Evolutionary conservation across 345 rosid genomes (phyloP).

Genomic region (Gossypium anomalum): DNA sequence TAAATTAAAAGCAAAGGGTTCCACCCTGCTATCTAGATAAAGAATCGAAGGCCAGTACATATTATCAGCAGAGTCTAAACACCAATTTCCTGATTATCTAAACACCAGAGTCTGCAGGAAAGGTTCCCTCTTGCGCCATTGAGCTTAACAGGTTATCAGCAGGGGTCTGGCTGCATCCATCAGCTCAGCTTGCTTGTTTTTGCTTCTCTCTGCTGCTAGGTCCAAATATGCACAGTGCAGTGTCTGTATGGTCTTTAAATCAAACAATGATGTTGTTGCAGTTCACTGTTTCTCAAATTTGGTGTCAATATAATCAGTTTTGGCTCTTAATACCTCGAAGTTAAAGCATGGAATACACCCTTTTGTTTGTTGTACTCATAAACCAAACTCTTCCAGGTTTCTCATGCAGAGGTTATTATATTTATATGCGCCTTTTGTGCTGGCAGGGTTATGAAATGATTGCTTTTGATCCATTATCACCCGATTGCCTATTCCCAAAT

Average conservation of each 20-base stretch:
- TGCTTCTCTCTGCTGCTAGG: background rate
- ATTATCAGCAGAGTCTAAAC: too few species aligned
- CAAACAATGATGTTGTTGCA: background rate
- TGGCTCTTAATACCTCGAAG: too few species aligned
- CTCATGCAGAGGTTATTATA: background rate
- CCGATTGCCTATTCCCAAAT: too few species aligned
- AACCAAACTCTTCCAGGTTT: background rate
- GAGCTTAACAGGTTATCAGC: background rate
- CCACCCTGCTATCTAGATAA: constrained; percentile 39
- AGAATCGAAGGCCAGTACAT: background rate
- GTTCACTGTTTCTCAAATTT: background rate
- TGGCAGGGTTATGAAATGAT: background rate
- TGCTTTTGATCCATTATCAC: too few species aligned
- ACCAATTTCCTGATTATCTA: background rate
- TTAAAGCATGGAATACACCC: too few species aligned
- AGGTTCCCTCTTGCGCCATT: background rate
- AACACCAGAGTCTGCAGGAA: background rate
- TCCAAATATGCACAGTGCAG: background rate
- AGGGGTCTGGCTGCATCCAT: background rate
- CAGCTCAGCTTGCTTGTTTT: background rate
- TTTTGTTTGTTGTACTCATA: background rate
- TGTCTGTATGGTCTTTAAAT: background rate
- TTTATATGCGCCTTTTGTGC: background rate
- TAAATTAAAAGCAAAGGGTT: constrained; percentile 72
- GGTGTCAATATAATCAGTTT: too few species aligned